A percentile compares a stretch with the other conserved stretches of the same genome.
These are phyloP conservation scores for Pugionium cornutum DNA, from an alignment of 345 rosid genomes.

Conservation along the genomic window DNA sequence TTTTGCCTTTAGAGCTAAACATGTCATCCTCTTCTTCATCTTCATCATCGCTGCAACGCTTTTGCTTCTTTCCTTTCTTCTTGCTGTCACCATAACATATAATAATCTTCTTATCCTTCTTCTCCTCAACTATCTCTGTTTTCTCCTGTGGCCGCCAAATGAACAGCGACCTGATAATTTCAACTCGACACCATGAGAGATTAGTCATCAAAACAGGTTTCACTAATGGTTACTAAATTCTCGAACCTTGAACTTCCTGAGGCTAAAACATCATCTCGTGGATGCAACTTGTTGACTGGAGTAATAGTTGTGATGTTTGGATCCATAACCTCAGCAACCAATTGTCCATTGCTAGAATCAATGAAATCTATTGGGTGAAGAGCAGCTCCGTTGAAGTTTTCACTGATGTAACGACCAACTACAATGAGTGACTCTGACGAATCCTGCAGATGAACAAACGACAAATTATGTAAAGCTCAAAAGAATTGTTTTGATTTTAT, in stretches of 20 bases:
- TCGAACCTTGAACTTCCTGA: constrained; percentile 90
- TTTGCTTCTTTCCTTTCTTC: constrained; percentile 58
- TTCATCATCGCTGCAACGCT: constrained; percentile 51
- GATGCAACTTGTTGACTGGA: constrained; percentile 94
- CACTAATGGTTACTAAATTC: constrained; percentile 4
- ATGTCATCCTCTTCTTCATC: constrained; percentile 60
- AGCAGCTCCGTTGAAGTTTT: constrained; percentile 83
- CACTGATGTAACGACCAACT: constrained; percentile 89
- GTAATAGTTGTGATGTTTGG: constrained; percentile 88
- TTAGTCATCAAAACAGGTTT: neutral
- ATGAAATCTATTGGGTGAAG: constrained; percentile 95
- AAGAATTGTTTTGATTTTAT: no score
- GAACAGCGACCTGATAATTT: constrained; percentile 66
- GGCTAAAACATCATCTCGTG: constrained; percentile 90
- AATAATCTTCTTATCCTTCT: constrained; percentile 58
- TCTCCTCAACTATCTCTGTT: constrained; percentile 50
- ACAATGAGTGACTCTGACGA: constrained; percentile 85
- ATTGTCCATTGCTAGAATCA: constrained; percentile 75
- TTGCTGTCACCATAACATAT: constrained; percentile 51
- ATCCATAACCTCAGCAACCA: constrained; percentile 95
- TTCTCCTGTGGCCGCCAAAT: constrained; percentile 85
- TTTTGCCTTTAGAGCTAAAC: constrained; percentile 57
- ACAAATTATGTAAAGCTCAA: neutral
- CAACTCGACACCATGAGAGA: constrained; percentile 15
- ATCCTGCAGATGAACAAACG: constrained; percentile 56